Evolutionary conservation across 352 stramenopile genomes (phyloP).

Genomic region (Halophytophthora polymorphica): DNA sequence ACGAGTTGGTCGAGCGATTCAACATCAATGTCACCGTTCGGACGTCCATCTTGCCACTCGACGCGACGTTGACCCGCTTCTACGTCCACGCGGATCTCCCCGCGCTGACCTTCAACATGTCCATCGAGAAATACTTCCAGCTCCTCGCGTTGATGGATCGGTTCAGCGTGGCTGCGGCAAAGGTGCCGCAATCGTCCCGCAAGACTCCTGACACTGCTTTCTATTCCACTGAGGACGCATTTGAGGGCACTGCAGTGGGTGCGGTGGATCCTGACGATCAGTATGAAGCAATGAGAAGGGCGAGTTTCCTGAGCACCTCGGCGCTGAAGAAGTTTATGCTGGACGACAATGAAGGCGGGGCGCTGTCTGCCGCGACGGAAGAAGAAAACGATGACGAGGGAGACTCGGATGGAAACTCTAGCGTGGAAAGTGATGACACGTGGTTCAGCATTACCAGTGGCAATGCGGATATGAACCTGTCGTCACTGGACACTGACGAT

Average conservation of each 20-base stretch:
- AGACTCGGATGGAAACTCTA: conserved; percentile 61
- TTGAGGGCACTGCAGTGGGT: conserved; percentile 6
- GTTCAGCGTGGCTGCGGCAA: conserved; percentile 42
- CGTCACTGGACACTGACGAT: conserved; percentile 11
- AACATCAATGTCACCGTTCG: conserved; percentile 85
- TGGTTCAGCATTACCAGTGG: conserved; percentile 87
- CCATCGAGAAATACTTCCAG: conserved; percentile 81
- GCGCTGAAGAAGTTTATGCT: conserved; percentile 50
- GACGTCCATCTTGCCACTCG: conserved; percentile 81
- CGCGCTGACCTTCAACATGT: conserved; percentile 82
- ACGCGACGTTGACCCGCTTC: conserved; percentile 77
- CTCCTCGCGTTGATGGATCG: conserved; percentile 53
- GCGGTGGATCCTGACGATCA: conserved; percentile 11
- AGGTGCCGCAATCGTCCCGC: conserved; percentile 19
- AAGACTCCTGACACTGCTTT: conserved; percentile 20
- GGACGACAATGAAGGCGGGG: conserved; percentile 29
- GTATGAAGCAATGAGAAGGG: conserved; percentile 25
- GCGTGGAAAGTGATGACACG: conserved; percentile 82
- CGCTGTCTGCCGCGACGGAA: conserved; percentile 11
- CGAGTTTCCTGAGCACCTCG: conserved; percentile 50
- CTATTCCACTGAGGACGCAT: conserved; percentile 11
- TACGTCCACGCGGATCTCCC: conserved; percentile 84
- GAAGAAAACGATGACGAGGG: conserved; percentile 18
- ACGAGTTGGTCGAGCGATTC: conserved; percentile 81
- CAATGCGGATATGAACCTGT: conserved; percentile 40